Evolutionary conservation across 1,139 yeast species (phyloP).

Genomic region (Sugiyamaella castrensis): DNA sequence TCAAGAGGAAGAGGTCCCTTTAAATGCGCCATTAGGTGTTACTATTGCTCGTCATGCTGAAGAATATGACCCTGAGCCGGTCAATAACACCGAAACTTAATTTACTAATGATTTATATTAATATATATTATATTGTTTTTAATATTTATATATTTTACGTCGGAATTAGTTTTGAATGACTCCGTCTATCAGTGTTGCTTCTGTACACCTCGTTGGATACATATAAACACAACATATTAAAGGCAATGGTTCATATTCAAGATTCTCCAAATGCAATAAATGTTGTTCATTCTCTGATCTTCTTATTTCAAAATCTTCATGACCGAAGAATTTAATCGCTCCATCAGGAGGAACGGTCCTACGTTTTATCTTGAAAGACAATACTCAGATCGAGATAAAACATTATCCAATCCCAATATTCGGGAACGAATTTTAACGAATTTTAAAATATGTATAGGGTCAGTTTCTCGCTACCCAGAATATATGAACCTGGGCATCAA

Average conservation of each 20-base stretch:
- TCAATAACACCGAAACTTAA: too few relatives aligned
- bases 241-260: constrained; percentile 19
- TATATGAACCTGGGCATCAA: constrained; percentile 53
- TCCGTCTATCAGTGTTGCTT: too few relatives aligned
- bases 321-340: constrained; percentile 54
- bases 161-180: too few relatives aligned
- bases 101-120: too few relatives aligned
- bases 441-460: constrained; percentile 58
- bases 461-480: constrained; percentile 76
- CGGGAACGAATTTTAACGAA: constrained; percentile 54
- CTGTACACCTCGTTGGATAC: too few relatives aligned
- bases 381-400: constrained; percentile 61
- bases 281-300: constrained; percentile 36
- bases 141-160: too few relatives aligned
- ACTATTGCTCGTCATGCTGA: too few relatives aligned
- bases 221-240: too few relatives aligned
- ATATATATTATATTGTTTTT: too few relatives aligned
- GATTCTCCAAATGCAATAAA: constrained; percentile 36
- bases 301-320: constrained; percentile 49
- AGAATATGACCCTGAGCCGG: too few relatives aligned
- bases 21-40: too few relatives aligned
- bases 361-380: constrained; percentile 73
- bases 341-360: constrained; percentile 65
- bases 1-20: too few relatives aligned
- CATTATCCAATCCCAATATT: constrained; percentile 79